A percentile compares a stretch with the other conserved stretches of the same genome.
Conservation (phyloP, 129 eudicot species). For the Artemisia argyi region DNA sequence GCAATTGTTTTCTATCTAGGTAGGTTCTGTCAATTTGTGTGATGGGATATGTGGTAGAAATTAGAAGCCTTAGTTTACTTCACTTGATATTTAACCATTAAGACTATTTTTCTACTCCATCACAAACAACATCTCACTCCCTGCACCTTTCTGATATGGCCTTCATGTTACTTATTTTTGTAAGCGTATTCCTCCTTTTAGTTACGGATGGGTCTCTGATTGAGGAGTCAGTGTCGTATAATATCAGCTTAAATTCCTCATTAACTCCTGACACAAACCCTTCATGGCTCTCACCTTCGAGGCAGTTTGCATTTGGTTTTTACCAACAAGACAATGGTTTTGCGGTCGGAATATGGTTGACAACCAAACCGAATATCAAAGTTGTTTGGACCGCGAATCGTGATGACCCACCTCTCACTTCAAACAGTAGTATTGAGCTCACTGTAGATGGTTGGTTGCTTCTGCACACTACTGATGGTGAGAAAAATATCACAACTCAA, state of each 20-base stretch:
- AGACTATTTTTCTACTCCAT: conserved; percentile 1
- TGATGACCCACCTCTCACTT: conserved; percentile 35
- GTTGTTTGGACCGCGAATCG: conserved; percentile 42
- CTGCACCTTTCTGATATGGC: conserved; percentile 21
- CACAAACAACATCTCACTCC: conserved; percentile 6
- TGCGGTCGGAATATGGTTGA: conserved; percentile 41
- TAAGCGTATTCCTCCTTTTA: conserved; percentile 11
- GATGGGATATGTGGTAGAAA: conserved; percentile 8
- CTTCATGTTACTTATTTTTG: conserved; percentile 14
- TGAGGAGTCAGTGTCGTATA: neutral
- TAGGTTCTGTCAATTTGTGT: neutral
- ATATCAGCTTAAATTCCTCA: conserved; percentile 32
- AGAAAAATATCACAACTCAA: neutral
- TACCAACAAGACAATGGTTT: conserved; percentile 30
- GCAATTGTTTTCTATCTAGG: too few relatives aligned
- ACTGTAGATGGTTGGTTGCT: conserved; percentile 16
- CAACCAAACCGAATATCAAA: conserved; percentile 15
- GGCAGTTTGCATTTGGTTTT: conserved; percentile 42
- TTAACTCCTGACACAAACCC: conserved; percentile 19
- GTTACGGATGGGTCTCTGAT: conserved; percentile 21
- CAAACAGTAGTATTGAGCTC: conserved; percentile 24
- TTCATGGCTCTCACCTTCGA: conserved; percentile 40
- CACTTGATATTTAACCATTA: conserved; percentile 5
- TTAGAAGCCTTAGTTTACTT: conserved; percentile 4
- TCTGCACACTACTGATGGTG: neutral